phyloP scores from a whole-genome alignment of 2,329 filamentous ascomycete genomes.

The Fusarium pseudoanthophilum region DNA sequence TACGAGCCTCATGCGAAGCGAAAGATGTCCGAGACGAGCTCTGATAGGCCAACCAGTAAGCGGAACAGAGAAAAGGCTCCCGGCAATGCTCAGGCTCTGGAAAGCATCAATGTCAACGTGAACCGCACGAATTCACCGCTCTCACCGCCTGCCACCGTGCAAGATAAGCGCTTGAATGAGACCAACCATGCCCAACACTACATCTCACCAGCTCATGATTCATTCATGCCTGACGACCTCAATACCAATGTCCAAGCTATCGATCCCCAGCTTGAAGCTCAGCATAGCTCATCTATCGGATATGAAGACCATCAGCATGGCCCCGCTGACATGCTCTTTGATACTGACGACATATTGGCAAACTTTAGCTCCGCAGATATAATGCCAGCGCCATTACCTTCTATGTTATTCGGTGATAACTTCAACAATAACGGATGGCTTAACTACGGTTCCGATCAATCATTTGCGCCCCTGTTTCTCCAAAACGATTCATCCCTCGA shows the following conservation, averaged over 20 bases:
- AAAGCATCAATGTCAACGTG: background rate
- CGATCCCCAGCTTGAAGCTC: background rate
- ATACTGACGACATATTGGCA: background rate
- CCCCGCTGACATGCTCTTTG: background rate
- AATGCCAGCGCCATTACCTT: background rate
- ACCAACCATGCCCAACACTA: background rate
- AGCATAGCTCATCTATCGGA: too few species aligned
- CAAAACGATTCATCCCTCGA: background rate
- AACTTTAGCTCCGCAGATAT: background rate
- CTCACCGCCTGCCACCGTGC: background rate
- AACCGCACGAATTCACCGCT: background rate
- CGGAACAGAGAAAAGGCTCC: background rate
- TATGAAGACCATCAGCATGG: background rate
- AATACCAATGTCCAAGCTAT: background rate
- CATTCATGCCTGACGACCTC: background rate
- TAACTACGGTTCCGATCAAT: background rate
- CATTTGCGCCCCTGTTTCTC: background rate
- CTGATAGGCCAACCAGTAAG: background rate
- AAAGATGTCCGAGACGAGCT: background rate
- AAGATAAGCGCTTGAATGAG: background rate
- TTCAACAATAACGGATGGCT: background rate
- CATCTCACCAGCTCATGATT: background rate
- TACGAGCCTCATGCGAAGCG: constrained; percentile 12
- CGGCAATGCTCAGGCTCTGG: background rate
- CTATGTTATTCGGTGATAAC: background rate